A percentile compares a stretch with the other conserved stretches of the same genome.
phyloP scores from a whole-genome alignment of 2,329 filamentous ascomycete genomes.

The Dothideomycetes sp. region DNA sequence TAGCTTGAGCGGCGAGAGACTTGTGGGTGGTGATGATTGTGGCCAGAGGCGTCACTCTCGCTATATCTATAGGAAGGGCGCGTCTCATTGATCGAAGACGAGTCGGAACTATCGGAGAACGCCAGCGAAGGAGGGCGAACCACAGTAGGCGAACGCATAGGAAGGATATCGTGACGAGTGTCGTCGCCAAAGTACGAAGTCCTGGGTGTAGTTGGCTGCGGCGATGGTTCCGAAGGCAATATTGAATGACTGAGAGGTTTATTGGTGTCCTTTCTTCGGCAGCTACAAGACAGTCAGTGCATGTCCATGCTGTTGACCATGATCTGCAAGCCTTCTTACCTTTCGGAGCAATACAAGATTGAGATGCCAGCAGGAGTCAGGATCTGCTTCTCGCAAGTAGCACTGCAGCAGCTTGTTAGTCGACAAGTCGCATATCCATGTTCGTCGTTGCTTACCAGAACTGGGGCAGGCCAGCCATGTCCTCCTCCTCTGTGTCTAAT shows the following conservation, averaged over 20 bases:
- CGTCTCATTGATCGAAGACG: conserved; percentile 19
- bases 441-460: conserved; percentile 42
- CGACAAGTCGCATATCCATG: too few relatives aligned
- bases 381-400: conserved; percentile 58
- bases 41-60: conserved; percentile 33
- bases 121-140: conserved; percentile 27
- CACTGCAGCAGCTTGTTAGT: conserved; percentile 31
- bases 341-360: conserved; percentile 56
- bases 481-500: conserved; percentile 36
- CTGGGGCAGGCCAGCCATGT: conserved; percentile 45
- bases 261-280: conserved; percentile 37
- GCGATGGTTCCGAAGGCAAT: conserved; percentile 17
- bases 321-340: conserved; percentile 45
- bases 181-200: conserved; percentile 28
- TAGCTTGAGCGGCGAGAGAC: conserved; percentile 14
- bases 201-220: conserved; percentile 15
- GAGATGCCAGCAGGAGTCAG: conserved; percentile 47
- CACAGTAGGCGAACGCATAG: conserved; percentile 39
- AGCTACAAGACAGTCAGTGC: conserved; percentile 26
- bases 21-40: conserved; percentile 34
- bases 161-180: conserved; percentile 35
- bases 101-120: conserved; percentile 35
- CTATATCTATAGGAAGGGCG: conserved; percentile 13
- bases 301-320: conserved; percentile 7
- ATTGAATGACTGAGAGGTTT: conserved; percentile 27